Evolutionary conservation across 805 yeast species (phyloP).

Genomic region (Candida saitoana): DNA sequence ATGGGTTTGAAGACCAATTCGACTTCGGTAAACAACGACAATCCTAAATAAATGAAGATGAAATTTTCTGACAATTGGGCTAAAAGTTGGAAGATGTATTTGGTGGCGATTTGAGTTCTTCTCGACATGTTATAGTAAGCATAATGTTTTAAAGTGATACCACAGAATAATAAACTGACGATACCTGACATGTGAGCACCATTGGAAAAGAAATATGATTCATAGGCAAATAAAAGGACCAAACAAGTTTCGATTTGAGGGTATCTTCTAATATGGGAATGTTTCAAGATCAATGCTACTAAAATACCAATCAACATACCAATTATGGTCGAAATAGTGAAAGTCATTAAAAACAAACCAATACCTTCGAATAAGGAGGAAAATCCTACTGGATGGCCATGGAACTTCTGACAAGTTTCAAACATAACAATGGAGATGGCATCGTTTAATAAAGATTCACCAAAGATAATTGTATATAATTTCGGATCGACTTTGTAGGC

Average conservation of each 20-base stretch:
- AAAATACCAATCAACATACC: conserved; percentile 85
- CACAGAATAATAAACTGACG: conserved; percentile 90
- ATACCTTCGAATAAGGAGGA: conserved; percentile 88
- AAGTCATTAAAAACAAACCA: conserved; percentile 88
- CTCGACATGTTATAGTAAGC: conserved; percentile 97
- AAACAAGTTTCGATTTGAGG: conserved; percentile 97
- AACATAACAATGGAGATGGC: conserved; percentile 99
- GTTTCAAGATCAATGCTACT: conserved; percentile 86
- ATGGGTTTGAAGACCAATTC: conserved; percentile 92
- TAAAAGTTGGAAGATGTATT: conserved; percentile 86
- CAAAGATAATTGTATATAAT: conserved; percentile 92
- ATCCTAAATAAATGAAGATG: conserved; percentile 90
- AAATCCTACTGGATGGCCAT: conserved; percentile 71
- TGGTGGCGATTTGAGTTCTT: conserved; percentile 93
- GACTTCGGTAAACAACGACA: conserved; percentile 93
- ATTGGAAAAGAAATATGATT: conserved; percentile 93
- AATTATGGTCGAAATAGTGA: conserved; percentile 83
- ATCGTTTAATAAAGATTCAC: conserved; percentile 91
- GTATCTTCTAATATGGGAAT: conserved; percentile 85
- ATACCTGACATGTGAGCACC: conserved; percentile 99
- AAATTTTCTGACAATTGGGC: conserved; percentile 96
- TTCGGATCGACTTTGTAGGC: conserved; percentile 98
- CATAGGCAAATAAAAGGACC: conserved; percentile 86
- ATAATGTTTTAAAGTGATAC: conserved; percentile 93
- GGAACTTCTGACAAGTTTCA: conserved; percentile 95